phyloP scores from a whole-genome alignment of 2,329 filamentous ascomycete genomes.

The Tolypocladium capitatum region DNA sequence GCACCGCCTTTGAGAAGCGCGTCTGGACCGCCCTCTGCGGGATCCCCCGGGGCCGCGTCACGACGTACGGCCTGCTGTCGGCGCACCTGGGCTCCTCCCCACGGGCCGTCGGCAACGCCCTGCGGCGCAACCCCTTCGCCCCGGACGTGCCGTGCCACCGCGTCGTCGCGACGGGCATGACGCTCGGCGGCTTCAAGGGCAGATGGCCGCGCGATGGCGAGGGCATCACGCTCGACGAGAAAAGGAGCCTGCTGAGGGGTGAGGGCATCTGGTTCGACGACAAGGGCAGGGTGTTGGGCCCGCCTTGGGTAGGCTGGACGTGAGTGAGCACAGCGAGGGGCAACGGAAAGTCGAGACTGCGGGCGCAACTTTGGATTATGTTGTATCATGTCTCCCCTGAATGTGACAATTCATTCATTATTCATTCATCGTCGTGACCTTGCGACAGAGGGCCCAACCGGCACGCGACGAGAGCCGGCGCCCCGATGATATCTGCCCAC shows the following conservation, averaged over 20 bases:
- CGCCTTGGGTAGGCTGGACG: conserved; percentile 33
- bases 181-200: conserved; percentile 60
- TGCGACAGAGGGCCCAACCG: conserved; percentile 16
- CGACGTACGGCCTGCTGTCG: conserved; percentile 65
- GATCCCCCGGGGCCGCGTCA: conserved; percentile 62
- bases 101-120: conserved; percentile 63
- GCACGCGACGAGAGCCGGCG: conserved; percentile 27
- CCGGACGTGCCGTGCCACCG: conserved; percentile 72
- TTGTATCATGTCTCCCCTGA: neutral
- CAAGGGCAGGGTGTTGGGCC: conserved; percentile 44
- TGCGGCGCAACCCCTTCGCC: conserved; percentile 70
- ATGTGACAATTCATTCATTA: neutral
- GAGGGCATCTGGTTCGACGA: conserved; percentile 55
- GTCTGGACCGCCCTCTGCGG: conserved; percentile 64
- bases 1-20: conserved; percentile 44
- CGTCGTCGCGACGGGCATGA: conserved; percentile 59
- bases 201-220: conserved; percentile 48
- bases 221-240: conserved; percentile 50
- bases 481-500: conserved; percentile 29
- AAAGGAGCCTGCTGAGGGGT: conserved; percentile 43
- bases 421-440: neutral
- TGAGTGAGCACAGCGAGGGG: conserved; percentile 5
- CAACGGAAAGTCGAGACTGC: neutral
- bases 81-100: conserved; percentile 56
- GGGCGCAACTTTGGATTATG: neutral